Evolutionary conservation across 768 basidiomycete species (phyloP).

Genomic region (Pleurotus ostreatus): DNA sequence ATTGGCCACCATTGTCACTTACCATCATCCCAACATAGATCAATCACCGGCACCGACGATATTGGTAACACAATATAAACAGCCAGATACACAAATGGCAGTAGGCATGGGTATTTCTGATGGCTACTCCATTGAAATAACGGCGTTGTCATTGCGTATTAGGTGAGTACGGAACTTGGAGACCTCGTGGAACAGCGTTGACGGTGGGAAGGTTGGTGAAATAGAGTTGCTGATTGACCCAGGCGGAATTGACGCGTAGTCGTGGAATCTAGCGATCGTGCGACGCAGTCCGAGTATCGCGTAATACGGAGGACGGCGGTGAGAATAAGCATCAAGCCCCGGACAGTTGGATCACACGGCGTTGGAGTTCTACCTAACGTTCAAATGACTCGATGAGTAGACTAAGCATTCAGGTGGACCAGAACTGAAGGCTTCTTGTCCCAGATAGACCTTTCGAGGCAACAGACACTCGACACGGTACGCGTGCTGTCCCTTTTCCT

Average conservation of each 20-base stretch:
- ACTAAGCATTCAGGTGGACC: no score
- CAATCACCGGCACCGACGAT: neutral
- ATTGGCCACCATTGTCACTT: neutral
- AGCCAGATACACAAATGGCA: no score
- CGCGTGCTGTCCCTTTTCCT: no score
- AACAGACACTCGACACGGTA: no score
- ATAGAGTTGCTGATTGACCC: conserved; percentile 6
- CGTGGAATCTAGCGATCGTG: neutral
- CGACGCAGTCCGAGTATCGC: conserved; percentile 5
- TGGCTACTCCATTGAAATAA: neutral
- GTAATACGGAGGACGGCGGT: conserved; percentile 1
- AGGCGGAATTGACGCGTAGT: neutral
- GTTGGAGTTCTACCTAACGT: no score
- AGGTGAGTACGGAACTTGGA: neutral
- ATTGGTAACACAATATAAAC: neutral
- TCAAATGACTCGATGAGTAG: neutral
- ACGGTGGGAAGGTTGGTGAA: neutral
- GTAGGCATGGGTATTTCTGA: no score
- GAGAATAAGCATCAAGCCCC: neutral
- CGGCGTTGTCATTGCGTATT: neutral
- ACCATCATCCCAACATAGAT: neutral
- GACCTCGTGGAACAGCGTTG: conserved; percentile 2
- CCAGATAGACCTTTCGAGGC: no score
- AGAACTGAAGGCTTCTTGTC: no score
- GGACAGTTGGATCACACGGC: neutral